Percentiles rank a stretch among this genome's conserved stretches.
These are phyloP conservation scores for Stentor roeselii DNA, from an alignment of 73 alveolate genomes.

Conservation along the genomic window DNA sequence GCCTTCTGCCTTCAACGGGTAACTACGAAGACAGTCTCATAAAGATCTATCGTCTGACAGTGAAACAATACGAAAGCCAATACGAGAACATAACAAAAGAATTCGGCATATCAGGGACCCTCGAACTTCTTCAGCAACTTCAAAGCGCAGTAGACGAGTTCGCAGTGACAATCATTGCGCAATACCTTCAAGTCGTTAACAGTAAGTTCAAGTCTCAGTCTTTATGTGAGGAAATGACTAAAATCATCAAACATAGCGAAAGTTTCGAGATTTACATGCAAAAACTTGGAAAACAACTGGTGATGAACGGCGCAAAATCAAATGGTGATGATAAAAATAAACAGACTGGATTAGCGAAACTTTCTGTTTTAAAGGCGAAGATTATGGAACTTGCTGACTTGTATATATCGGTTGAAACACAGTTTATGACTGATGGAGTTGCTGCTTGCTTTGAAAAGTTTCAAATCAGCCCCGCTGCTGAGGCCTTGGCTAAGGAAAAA, in stretches of 20 bases:
- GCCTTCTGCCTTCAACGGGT: background rate
- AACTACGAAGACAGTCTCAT: background rate
- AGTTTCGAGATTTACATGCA: slow-evolving; percentile 8
- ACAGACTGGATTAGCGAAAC: background rate
- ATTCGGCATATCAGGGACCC: background rate
- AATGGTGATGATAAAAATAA: background rate
- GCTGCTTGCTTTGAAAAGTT: background rate
- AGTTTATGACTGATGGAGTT: background rate
- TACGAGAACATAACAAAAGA: background rate
- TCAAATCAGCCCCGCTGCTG: background rate
- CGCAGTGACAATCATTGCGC: background rate
- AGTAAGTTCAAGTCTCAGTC: background rate
- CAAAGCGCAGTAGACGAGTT: background rate
- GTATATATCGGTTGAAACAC: background rate
- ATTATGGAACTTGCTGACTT: slow-evolving; percentile 10
- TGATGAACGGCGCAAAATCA: background rate
- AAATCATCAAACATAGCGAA: slow-evolving; percentile 16
- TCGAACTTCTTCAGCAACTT: background rate
- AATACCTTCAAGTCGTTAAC: background rate
- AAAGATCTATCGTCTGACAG: background rate
- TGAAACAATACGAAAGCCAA: background rate
- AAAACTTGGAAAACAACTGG: slow-evolving; percentile 6
- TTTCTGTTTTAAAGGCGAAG: background rate
- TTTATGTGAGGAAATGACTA: slow-evolving; percentile 1
- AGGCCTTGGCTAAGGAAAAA: background rate